Conservation (phyloP, 192 early-diverging fungal genomes). For the Globomyces pollinis-pini region DNA sequence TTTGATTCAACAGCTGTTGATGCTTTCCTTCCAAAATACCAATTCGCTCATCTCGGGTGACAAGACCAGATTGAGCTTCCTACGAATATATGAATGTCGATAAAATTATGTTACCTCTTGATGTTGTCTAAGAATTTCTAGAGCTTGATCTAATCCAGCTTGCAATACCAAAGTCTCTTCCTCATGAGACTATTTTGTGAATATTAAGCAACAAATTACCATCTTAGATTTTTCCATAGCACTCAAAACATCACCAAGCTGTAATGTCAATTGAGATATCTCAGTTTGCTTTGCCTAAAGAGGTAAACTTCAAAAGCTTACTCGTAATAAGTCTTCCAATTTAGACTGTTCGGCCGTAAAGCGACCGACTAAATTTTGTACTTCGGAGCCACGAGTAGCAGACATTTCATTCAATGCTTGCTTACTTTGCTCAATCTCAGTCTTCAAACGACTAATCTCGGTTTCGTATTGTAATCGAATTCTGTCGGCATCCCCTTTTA, state of each 20-base stretch:
- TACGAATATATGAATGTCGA: too few relatives aligned
- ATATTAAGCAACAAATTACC: neutral
- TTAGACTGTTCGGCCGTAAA: slow-evolving; percentile 81
- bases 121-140: slow-evolving; percentile 37
- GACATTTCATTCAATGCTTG: slow-evolving; percentile 67
- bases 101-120: too few relatives aligned
- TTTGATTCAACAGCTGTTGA: slow-evolving; percentile 11
- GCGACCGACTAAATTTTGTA: slow-evolving; percentile 66
- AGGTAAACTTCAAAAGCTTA: too few relatives aligned
- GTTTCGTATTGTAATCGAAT: slow-evolving; percentile 72
- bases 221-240: slow-evolving; percentile 4
- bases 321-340: slow-evolving; percentile 48
- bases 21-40: slow-evolving; percentile 12
- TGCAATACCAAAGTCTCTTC: slow-evolving; percentile 42
- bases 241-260: neutral
- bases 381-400: slow-evolving; percentile 74
- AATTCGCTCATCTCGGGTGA: slow-evolving; percentile 6
- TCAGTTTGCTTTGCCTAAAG: slow-evolving; percentile 1
- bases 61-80: slow-evolving; percentile 7
- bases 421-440: slow-evolving; percentile 74
- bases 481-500: slow-evolving; percentile 71
- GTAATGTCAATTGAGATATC: neutral
- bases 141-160: slow-evolving; percentile 46
- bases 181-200: slow-evolving; percentile 21
- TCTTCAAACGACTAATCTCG: slow-evolving; percentile 69